A percentile compares a stretch with the other conserved stretches of the same genome.
Evolutionary conservation across 805 yeast species (phyloP).

Genomic region (Candida golubevii): DNA sequence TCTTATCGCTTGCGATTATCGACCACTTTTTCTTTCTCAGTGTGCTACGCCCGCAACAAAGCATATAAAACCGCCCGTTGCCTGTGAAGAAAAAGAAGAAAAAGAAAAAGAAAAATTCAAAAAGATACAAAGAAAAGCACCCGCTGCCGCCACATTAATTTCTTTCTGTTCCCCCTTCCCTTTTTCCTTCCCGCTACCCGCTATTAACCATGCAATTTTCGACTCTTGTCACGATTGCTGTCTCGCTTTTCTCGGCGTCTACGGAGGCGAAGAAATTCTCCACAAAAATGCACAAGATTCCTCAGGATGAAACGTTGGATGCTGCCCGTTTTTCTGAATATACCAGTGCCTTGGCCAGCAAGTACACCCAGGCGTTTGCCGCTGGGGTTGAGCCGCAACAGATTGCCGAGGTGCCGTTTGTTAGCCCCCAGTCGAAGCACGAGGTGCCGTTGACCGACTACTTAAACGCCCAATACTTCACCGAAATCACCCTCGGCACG

Average conservation of each 20-base stretch:
- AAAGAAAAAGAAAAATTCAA: no score
- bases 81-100: no score
- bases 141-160: no score
- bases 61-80: no score
- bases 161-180: no score
- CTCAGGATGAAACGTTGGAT: slow-evolving; percentile 52
- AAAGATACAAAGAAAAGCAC: no score
- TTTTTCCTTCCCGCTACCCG: not conserved
- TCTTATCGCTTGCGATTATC: no score
- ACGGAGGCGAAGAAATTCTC: slow-evolving; percentile 51
- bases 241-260: slow-evolving; percentile 29
- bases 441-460: slow-evolving; percentile 88
- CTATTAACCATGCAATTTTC: slow-evolving; percentile 28
- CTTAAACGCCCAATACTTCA: slow-evolving; percentile 91
- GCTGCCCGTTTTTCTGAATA: slow-evolving; percentile 50
- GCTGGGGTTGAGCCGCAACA: slow-evolving; percentile 21
- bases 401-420: slow-evolving; percentile 18
- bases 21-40: no score
- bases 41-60: no score
- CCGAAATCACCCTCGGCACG: slow-evolving; percentile 87
- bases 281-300: slow-evolving; percentile 55
- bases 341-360: slow-evolving; percentile 54
- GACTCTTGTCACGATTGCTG: slow-evolving; percentile 42
- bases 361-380: slow-evolving; percentile 52
- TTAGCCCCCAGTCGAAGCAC: slow-evolving; percentile 31